Percentiles rank a stretch among this genome's conserved stretches.
Evolutionary conservation across 140 eudicot genomes (phyloP).

Genomic region (Anethum foeniculum): DNA sequence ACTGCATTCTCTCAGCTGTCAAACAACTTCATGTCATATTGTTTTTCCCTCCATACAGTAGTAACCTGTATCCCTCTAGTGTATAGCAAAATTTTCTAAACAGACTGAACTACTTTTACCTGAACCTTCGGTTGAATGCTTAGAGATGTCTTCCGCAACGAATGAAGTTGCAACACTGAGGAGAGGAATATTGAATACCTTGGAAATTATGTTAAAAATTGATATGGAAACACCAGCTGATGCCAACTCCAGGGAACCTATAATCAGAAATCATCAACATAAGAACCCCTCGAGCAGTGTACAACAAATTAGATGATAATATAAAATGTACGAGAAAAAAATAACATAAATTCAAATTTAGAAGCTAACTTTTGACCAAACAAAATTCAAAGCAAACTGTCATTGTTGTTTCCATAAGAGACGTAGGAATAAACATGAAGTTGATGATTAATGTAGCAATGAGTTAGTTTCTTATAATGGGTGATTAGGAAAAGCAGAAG

Average conservation of each 20-base stretch:
- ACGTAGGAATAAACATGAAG: not conserved
- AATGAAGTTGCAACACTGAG: slow-evolving; percentile 96
- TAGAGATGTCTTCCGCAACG: slow-evolving; percentile 86
- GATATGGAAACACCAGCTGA: slow-evolving; percentile 90
- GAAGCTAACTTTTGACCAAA: not conserved
- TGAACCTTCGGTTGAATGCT: slow-evolving; percentile 31
- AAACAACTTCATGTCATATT: slow-evolving; percentile 6
- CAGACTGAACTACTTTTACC: slow-evolving; percentile 23
- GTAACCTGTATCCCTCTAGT: not conserved
- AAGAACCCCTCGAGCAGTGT: slow-evolving; percentile 12
- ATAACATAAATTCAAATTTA: not conserved
- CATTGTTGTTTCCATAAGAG: too few species aligned
- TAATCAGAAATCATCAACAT: slow-evolving; percentile 8
- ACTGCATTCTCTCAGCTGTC: slow-evolving; percentile 43
- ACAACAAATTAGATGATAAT: not conserved
- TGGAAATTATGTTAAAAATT: slow-evolving; percentile 78
- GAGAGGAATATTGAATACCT: slow-evolving; percentile 85
- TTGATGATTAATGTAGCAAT: not conserved
- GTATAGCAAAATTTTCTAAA: not conserved
- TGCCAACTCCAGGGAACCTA: slow-evolving; percentile 80
- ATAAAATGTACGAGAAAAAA: not conserved
- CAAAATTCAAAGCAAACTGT: not conserved
- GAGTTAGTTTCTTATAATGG: not conserved
- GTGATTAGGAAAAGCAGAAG: not conserved
- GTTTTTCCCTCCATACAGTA: not conserved